Evolutionary conservation across 176 grass and related monocot genomes (phyloP).

Genomic region (Avena insularis): DNA sequence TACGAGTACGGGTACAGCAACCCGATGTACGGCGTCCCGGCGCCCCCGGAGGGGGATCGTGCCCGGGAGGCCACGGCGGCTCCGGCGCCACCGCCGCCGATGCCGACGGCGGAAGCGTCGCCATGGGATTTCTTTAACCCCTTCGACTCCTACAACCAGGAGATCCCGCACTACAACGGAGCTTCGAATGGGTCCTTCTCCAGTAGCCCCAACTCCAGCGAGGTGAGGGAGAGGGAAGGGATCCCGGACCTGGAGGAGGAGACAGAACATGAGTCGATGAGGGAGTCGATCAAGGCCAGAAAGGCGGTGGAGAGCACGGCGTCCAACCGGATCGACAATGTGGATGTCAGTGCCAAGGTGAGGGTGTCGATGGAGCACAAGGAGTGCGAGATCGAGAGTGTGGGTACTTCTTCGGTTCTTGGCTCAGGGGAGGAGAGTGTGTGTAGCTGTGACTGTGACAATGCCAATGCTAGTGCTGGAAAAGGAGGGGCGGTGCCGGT

Average conservation of each 20-base stretch:
- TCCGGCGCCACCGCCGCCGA: slow-evolving; percentile 52
- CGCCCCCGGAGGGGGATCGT: slow-evolving; percentile 29
- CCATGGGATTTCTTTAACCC: slow-evolving; percentile 88
- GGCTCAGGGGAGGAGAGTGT: slow-evolving; percentile 52
- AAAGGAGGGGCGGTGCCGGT: neutral
- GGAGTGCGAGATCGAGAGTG: slow-evolving; percentile 46
- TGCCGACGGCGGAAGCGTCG: slow-evolving; percentile 53
- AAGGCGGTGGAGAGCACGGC: slow-evolving; percentile 59
- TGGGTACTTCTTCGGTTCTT: slow-evolving; percentile 36
- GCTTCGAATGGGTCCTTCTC: slow-evolving; percentile 47
- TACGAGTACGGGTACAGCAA: slow-evolving; percentile 56
- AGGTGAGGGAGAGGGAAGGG: slow-evolving; percentile 87
- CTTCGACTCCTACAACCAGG: slow-evolving; percentile 71
- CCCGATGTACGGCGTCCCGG: slow-evolving; percentile 54
- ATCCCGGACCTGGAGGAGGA: slow-evolving; percentile 96
- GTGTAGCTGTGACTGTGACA: slow-evolving; percentile 50
- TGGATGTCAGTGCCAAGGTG: slow-evolving; percentile 39
- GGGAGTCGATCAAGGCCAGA: slow-evolving; percentile 54
- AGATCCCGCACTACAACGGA: slow-evolving; percentile 43
- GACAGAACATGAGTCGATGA: slow-evolving; percentile 70
- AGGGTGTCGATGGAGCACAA: slow-evolving; percentile 53
- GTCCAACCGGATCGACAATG: slow-evolving; percentile 45
- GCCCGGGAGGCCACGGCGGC: neutral
- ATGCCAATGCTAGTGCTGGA: slow-evolving; percentile 10
- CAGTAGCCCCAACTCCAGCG: slow-evolving; percentile 85